Conservation (phyloP, 1,284 basidiomycete species). For the Moniliella sp. region DNA sequence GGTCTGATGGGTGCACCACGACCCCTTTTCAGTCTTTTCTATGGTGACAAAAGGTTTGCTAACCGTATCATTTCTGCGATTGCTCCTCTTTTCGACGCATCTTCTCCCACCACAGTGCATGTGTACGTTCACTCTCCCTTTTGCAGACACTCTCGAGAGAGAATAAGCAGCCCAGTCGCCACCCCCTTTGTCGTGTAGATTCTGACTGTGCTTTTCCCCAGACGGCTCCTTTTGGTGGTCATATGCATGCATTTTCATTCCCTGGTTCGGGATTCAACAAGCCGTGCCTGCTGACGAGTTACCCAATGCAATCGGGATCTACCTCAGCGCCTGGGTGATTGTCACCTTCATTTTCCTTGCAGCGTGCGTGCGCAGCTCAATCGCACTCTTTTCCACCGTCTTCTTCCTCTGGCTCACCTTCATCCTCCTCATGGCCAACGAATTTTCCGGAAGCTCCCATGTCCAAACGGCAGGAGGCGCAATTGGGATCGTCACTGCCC, state of each 20-base stretch:
- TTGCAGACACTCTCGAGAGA: too few relatives aligned
- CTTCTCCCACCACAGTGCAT: too few relatives aligned
- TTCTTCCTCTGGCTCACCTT: constrained; percentile 46
- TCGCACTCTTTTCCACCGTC: constrained; percentile 44
- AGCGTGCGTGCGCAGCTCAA: constrained; percentile 7
- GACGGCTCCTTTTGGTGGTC: constrained; percentile 24
- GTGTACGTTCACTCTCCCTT: too few relatives aligned
- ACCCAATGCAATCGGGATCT: constrained; percentile 9
- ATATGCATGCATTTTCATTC: constrained; percentile 19
- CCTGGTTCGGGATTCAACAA: constrained; percentile 14
- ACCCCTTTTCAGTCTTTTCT: too few relatives aligned
- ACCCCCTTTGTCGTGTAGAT: too few relatives aligned
- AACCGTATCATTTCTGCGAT: too few relatives aligned
- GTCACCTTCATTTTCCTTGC: constrained; percentile 15
- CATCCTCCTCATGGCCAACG: constrained; percentile 31
- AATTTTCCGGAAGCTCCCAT: constrained; percentile 11
- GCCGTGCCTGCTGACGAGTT: constrained; percentile 9
- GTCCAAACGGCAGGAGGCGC: constrained; percentile 14
- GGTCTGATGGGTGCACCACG: too few relatives aligned
- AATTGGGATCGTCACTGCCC: constrained; percentile 19
- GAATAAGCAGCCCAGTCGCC: too few relatives aligned
- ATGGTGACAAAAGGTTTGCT: too few relatives aligned
- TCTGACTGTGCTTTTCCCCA: too few relatives aligned
- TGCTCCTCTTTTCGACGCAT: too few relatives aligned
- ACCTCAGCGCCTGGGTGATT: constrained; percentile 5